These are phyloP conservation scores for Cyclospora cayetanensis DNA, from an alignment of 169 alveolate genomes.

Conservation along the genomic window DNA sequence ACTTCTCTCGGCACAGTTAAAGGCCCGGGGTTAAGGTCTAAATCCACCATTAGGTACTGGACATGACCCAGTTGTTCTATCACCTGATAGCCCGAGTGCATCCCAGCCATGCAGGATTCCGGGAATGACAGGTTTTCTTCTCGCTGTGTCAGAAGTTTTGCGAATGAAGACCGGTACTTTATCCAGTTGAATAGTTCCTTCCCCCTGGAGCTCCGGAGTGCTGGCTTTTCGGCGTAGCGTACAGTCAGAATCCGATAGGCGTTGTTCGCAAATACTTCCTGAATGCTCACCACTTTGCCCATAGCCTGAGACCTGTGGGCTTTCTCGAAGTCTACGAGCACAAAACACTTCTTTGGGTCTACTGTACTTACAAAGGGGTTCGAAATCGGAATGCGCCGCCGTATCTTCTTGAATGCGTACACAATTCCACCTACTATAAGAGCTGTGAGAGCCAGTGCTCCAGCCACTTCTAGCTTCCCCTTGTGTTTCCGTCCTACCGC, in stretches of 20 bases:
- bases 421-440: background rate
- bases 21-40: slow-evolving; percentile 36
- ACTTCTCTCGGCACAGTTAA: slow-evolving; percentile 55
- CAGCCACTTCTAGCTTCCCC: slow-evolving; percentile 10
- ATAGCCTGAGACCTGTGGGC: background rate
- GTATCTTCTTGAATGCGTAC: background rate
- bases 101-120: slow-evolving; percentile 36
- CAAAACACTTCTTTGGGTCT: slow-evolving; percentile 17
- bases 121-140: background rate
- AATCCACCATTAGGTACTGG: background rate
- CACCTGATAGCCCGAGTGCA: slow-evolving; percentile 20
- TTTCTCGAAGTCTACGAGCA: slow-evolving; percentile 12
- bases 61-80: background rate
- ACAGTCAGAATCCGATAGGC: background rate
- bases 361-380: slow-evolving; percentile 29
- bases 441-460: slow-evolving; percentile 1
- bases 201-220: slow-evolving; percentile 22
- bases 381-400: slow-evolving; percentile 16
- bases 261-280: background rate
- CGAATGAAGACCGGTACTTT: background rate
- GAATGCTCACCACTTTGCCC: slow-evolving; percentile 33
- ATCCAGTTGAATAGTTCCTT: slow-evolving; percentile 16
- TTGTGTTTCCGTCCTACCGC: slow-evolving; percentile 19
- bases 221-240: slow-evolving; percentile 19
- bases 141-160: background rate